These are phyloP conservation scores for Pythium guiyangense DNA, from an alignment of 352 stramenopile species.

Conservation along the genomic window DNA sequence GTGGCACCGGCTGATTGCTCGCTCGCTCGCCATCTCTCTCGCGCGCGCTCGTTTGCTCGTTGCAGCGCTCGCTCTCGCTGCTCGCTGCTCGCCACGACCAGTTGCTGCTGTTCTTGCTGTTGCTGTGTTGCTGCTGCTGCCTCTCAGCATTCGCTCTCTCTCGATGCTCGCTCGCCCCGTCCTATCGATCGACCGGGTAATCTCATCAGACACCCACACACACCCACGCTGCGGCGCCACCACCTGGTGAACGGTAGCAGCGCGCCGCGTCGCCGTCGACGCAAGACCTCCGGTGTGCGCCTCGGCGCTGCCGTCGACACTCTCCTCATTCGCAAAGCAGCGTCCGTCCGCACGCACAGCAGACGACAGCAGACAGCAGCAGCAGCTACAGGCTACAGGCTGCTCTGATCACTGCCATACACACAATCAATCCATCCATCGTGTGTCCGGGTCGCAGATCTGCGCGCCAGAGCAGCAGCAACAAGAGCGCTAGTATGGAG, in stretches of 20 bases:
- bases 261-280: no score
- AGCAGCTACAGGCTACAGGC: no score
- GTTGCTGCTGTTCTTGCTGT: background rate
- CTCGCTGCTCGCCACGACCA: background rate
- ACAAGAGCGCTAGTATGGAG: background rate
- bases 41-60: background rate
- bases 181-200: background rate
- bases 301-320: background rate
- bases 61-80: background rate
- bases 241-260: background rate
- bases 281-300: no score
- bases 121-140: background rate
- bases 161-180: background rate
- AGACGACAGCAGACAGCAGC: no score
- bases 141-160: background rate
- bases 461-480: no score
- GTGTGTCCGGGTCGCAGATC: no score
- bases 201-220: background rate
- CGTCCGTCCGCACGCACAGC: background rate
- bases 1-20: background rate
- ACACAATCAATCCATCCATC: background rate
- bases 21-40: background rate
- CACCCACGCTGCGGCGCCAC: no score
- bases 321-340: background rate
- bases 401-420: background rate